Percentiles rank a stretch among this genome's conserved stretches.
These are phyloP conservation scores for Abrus precatorius DNA, from an alignment of 306 rosid genomes.

Conservation along the genomic window DNA sequence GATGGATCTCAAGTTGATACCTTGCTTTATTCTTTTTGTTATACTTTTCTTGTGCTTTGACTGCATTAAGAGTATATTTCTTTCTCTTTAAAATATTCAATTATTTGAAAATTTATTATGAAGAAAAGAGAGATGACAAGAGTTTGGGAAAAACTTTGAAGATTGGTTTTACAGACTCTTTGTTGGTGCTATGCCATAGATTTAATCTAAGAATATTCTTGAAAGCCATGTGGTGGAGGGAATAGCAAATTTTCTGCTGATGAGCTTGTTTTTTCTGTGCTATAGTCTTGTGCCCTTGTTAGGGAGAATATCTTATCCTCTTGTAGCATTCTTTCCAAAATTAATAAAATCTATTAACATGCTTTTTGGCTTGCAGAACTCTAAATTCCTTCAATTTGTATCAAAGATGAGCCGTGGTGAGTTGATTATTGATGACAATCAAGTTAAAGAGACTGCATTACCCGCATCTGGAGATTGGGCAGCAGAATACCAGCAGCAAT, in stretches of 20 bases:
- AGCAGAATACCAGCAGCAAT: conserved; percentile 78
- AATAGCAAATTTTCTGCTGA: conserved; percentile 12
- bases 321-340: conserved; percentile 13
- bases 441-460: conserved; percentile 74
- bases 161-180: neutral
- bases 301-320: conserved; percentile 19
- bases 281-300: conserved; percentile 18
- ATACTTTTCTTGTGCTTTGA: conserved; percentile 18
- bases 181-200: conserved; percentile 7
- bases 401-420: conserved; percentile 99
- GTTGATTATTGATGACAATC: conserved; percentile 87
- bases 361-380: conserved; percentile 73
- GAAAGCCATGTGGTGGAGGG: conserved; percentile 23
- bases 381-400: conserved; percentile 93
- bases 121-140: conserved; percentile 29
- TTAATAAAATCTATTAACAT: neutral
- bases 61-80: neutral
- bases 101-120: neutral
- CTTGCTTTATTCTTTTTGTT: neutral
- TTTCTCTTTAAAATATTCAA: neutral
- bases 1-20: conserved; percentile 2
- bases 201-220: conserved; percentile 13
- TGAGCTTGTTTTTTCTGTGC: conserved; percentile 29
- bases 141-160: neutral
- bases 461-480: conserved; percentile 91